Conservation (phyloP, 2,329 filamentous ascomycete genomes). For the Diplocarpon rosae region DNA sequence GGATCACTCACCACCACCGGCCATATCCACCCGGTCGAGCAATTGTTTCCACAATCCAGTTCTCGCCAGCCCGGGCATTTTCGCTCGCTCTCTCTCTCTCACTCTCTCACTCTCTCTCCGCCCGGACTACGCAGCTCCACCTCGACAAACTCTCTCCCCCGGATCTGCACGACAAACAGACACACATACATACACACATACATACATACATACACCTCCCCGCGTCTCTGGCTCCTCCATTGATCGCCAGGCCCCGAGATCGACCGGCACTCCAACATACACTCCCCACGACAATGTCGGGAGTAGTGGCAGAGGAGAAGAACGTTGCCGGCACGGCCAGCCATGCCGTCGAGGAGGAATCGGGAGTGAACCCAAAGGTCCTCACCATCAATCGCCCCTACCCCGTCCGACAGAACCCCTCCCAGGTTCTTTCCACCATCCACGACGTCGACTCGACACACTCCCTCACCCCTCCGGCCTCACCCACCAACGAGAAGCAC, state of each 20-base stretch:
- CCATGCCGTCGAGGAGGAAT: conserved; percentile 1
- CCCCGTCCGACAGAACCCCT: conserved; percentile 5
- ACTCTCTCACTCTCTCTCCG: neutral
- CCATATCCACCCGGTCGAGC: too few species aligned
- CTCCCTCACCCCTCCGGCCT: conserved; percentile 10
- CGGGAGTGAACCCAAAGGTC: conserved; percentile 5
- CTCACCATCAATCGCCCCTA: conserved; percentile 11
- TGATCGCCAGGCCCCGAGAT: too few species aligned
- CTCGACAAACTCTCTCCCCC: neutral
- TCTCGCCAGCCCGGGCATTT: too few species aligned
- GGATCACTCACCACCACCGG: too few species aligned
- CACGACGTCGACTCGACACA: conserved; percentile 14
- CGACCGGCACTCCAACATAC: too few species aligned
- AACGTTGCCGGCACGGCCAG: neutral
- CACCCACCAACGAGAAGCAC: conserved; percentile 6
- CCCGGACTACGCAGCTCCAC: neutral
- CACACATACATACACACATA: neutral
- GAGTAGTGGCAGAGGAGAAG: conserved; percentile 3
- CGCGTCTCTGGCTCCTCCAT: too few species aligned
- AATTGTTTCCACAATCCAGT: neutral
- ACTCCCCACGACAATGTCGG: conserved; percentile 1
- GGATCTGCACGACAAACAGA: too few species aligned
- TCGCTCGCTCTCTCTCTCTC: neutral
- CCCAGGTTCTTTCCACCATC: conserved; percentile 10
- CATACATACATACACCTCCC: neutral